Conservation (phyloP, 106 monocot species). For the Cymbidium sinense region DNA sequence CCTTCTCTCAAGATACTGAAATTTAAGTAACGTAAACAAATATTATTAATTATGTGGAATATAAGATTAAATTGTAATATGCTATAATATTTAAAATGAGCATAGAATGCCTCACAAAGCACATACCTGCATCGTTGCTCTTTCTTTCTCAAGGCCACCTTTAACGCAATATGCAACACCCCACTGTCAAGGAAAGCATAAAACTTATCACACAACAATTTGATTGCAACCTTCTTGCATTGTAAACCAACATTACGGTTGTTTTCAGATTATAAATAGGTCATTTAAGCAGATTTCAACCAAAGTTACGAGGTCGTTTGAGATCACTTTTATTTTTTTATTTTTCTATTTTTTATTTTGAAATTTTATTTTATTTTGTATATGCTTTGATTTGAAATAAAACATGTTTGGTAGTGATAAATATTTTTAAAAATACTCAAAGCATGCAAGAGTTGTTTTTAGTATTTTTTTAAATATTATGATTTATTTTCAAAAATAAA, state of each 20-base stretch:
- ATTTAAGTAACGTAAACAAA: not conserved
- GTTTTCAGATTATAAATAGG: not conserved
- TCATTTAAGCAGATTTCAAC: not conserved
- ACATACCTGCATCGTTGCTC: conserved; percentile 55
- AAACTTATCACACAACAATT: not conserved
- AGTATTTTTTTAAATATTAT: too few species aligned
- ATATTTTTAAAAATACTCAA: too few species aligned
- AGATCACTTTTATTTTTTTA: too few species aligned
- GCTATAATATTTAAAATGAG: not conserved
- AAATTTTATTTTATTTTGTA: too few species aligned
- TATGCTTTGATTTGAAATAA: too few species aligned
- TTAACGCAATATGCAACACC: conserved; percentile 70
- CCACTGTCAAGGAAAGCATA: conserved; percentile 48
- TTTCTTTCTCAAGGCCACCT: conserved; percentile 57
- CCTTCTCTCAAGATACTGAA: conserved; percentile 81
- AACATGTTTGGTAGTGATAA: too few species aligned
- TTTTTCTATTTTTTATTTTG: too few species aligned
- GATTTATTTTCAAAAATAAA: too few species aligned
- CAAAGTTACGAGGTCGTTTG: too few species aligned
- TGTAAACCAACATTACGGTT: not conserved
- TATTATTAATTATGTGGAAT: not conserved
- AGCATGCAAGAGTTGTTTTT: too few species aligned
- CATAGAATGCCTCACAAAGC: not conserved
- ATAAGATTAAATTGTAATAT: not conserved
- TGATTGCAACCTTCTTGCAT: not conserved